phyloP scores from a whole-genome alignment of 139 green algal species.

The Zygnema circumcarinatum region DNA sequence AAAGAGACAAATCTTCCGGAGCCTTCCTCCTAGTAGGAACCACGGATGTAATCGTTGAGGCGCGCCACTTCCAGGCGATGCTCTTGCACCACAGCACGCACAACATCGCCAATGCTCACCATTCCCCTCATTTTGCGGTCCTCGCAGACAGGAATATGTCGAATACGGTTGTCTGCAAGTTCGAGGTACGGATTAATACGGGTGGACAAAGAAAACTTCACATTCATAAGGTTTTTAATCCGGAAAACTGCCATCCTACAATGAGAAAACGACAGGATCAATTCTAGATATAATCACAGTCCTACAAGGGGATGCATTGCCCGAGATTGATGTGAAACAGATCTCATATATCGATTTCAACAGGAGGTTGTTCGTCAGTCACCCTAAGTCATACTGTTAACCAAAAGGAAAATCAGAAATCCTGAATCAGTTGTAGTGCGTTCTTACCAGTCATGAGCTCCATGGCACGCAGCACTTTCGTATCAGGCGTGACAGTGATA shows the following conservation, averaged over 20 bases:
- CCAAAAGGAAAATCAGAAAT: neutral
- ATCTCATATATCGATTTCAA: too few relatives aligned
- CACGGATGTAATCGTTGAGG: conserved; percentile 50
- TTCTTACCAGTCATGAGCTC: conserved; percentile 46
- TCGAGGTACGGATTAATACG: too few relatives aligned
- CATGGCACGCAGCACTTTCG: conserved; percentile 47
- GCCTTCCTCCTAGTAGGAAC: too few relatives aligned
- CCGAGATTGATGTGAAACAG: too few relatives aligned
- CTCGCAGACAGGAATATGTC: conserved; percentile 47
- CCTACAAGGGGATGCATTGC: too few relatives aligned
- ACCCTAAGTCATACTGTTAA: too few relatives aligned
- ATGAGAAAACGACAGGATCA: too few relatives aligned
- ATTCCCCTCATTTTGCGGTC: conserved; percentile 48
- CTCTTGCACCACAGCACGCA: conserved; percentile 44
- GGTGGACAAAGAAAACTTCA: neutral
- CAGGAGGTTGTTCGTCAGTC: too few relatives aligned
- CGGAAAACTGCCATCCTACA: too few relatives aligned
- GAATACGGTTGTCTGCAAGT: conserved; percentile 50
- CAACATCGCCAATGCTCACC: conserved; percentile 49
- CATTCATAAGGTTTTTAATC: too few relatives aligned
- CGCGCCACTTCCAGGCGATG: conserved; percentile 48
- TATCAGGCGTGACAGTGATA: conserved; percentile 45
- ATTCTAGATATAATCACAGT: too few relatives aligned
- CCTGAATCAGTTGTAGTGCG: neutral
- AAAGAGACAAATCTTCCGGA: too few relatives aligned